Percentiles rank a stretch among this genome's conserved stretches.
Conservation (phyloP, 75 land plant species). For the Isoetes taiwanensis region DNA sequence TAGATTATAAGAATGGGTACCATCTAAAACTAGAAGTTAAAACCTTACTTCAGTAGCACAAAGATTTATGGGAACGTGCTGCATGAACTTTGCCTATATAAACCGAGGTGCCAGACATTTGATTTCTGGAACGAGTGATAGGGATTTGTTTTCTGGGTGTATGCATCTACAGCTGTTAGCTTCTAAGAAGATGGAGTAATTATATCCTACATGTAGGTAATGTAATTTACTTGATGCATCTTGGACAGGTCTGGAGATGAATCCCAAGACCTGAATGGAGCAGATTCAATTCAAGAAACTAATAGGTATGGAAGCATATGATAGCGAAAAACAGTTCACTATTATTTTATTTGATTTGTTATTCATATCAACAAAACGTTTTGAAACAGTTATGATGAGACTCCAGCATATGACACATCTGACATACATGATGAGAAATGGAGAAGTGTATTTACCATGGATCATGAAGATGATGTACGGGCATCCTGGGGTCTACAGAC, state of each 20-base stretch:
- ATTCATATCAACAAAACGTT: no score
- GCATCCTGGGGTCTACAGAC: constrained; percentile 53
- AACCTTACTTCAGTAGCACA: constrained; percentile 13
- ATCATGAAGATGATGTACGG: constrained; percentile 45
- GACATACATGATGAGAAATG: constrained; percentile 37
- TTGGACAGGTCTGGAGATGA: no score
- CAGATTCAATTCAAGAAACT: neutral
- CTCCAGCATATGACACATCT: constrained; percentile 24
- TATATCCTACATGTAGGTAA: no score
- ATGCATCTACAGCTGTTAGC: no score
- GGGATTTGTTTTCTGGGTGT: no score
- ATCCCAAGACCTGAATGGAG: no score
- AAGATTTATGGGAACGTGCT: neutral
- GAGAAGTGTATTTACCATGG: constrained; percentile 39
- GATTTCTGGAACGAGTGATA: no score
- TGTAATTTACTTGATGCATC: no score
- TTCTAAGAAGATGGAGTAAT: no score
- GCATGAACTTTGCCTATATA: no score
- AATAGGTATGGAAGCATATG: neutral
- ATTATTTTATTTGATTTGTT: neutral
- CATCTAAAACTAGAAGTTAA: neutral
- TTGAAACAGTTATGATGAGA: constrained; percentile 22
- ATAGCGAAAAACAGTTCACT: neutral
- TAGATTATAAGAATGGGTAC: neutral
- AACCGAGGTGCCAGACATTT: no score